These are phyloP conservation scores for Pterocarpus santalinus DNA, from an alignment of 306 rosid genomes.

Conservation along the genomic window DNA sequence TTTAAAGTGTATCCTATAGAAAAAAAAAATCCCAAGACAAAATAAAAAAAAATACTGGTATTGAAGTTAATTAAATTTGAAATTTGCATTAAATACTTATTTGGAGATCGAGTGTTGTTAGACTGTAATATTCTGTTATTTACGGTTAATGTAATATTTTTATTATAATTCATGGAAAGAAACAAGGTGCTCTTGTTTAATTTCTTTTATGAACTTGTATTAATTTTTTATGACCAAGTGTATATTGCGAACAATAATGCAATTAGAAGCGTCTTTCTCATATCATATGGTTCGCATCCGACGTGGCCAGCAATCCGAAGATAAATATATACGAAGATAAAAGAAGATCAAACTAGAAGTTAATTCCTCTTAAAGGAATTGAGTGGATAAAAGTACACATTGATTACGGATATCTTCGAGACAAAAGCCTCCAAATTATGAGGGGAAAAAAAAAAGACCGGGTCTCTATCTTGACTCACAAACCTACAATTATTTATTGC, in stretches of 20 bases:
- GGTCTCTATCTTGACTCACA: background rate
- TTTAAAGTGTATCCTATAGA: too few species aligned
- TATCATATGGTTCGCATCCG: background rate
- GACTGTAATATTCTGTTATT: too few species aligned
- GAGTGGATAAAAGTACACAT: background rate
- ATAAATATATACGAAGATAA: background rate
- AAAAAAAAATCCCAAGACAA: too few species aligned
- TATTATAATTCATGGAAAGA: background rate
- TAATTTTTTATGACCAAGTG: background rate
- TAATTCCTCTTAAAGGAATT: background rate
- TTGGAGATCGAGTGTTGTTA: too few species aligned
- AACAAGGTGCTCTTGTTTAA: background rate
- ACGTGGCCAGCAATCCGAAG: background rate
- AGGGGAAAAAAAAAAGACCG: conserved; percentile 14
- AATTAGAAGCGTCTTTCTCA: background rate
- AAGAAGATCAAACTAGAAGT: background rate
- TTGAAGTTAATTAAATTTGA: too few species aligned
- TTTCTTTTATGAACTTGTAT: background rate
- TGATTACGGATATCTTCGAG: conserved; percentile 12
- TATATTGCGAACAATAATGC: background rate
- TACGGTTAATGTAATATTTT: background rate
- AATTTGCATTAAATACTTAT: too few species aligned
- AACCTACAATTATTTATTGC: background rate
- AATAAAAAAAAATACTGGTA: too few species aligned
- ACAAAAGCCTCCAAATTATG: conserved; percentile 21